phyloP scores from a whole-genome alignment of 345 rosid species.

The Arabidopsis arenosa region DNA sequence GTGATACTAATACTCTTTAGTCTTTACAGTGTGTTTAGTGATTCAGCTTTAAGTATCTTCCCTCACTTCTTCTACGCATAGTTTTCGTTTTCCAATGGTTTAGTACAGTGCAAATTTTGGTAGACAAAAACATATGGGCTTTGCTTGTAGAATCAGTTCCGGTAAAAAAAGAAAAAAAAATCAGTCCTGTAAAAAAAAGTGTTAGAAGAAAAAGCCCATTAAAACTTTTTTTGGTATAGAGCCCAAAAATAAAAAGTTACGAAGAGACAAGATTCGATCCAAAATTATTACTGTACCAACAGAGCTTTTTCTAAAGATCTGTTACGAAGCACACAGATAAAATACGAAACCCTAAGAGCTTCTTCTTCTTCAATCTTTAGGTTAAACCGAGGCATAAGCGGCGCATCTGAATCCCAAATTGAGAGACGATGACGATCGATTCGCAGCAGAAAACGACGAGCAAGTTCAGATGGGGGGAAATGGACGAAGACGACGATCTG shows the following conservation, averaged over 20 bases:
- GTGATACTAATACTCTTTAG: conserved; percentile 16
- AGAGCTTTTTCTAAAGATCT: neutral
- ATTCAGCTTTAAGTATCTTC: conserved; percentile 15
- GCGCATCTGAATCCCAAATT: conserved; percentile 29
- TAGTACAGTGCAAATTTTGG: neutral
- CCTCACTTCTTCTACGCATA: neutral
- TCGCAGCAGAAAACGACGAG: conserved; percentile 42
- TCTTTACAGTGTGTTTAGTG: conserved; percentile 25
- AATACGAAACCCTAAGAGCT: conserved; percentile 26
- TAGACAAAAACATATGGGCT: neutral
- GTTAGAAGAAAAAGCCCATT: neutral
- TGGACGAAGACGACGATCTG: conserved; percentile 72
- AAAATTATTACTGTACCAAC: neutral
- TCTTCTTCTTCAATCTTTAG: neutral
- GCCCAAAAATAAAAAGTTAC: too few relatives aligned
- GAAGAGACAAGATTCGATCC: neutral
- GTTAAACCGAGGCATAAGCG: conserved; percentile 13
- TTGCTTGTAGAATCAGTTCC: neutral
- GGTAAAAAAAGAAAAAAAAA: too few relatives aligned
- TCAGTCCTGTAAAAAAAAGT: too few relatives aligned
- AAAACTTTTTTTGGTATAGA: too few relatives aligned
- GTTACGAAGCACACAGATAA: neutral
- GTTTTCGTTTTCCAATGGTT: neutral
- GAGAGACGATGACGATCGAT: conserved; percentile 38
- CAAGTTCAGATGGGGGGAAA: conserved; percentile 76